phyloP scores from a whole-genome alignment of 177 flowering plant genomes.

The Telopea speciosissima region DNA sequence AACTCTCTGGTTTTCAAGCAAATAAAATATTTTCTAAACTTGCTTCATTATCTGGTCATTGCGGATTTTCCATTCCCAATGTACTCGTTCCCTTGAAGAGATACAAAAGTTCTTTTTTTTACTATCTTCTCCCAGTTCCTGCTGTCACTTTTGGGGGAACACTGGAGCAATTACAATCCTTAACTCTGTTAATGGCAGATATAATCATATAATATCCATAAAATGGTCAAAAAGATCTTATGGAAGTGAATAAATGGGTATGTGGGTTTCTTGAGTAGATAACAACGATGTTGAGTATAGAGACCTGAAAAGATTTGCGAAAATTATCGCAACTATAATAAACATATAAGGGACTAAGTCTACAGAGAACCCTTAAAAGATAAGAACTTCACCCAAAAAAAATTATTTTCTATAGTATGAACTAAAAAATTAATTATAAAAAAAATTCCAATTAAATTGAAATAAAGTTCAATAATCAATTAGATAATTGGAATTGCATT shows the following conservation, averaged over 20 bases:
- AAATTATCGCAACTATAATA: constrained; percentile 7
- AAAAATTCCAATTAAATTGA: no score
- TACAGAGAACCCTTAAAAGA: neutral
- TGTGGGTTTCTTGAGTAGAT: neutral
- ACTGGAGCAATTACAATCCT: constrained; percentile 18
- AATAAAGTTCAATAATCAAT: no score
- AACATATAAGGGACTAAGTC: constrained; percentile 20
- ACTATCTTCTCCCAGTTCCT: neutral
- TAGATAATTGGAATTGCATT: no score
- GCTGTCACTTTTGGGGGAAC: constrained; percentile 7
- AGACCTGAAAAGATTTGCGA: constrained; percentile 17
- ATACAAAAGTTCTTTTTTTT: constrained; percentile 4
- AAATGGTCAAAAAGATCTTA: no score
- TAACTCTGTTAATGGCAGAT: no score
- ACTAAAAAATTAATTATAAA: no score
- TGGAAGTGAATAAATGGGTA: no score
- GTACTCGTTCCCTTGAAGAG: constrained; percentile 26
- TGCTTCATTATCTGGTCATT: constrained; percentile 11
- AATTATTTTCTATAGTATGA: no score
- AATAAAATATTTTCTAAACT: no score
- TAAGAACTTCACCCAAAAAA: no score
- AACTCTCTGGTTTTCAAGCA: no score
- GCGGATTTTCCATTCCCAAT: constrained; percentile 3
- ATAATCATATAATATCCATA: no score
- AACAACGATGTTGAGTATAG: constrained; percentile 8